Evolutionary conservation across 208 protist species (phyloP).

Genomic region (Leishmania major): DNA sequence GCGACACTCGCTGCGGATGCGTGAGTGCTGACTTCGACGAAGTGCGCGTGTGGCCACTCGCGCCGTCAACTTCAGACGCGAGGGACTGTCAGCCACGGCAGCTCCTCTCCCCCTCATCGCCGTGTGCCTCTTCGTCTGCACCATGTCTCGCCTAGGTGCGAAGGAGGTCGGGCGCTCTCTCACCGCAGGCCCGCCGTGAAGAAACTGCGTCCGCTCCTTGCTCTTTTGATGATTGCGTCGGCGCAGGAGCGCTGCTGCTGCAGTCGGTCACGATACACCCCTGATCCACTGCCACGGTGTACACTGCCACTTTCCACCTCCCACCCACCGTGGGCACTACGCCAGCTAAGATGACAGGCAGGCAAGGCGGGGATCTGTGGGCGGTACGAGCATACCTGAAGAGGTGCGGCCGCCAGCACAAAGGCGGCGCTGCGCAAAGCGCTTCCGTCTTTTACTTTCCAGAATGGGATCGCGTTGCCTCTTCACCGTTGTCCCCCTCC

Average conservation of each 20-base stretch:
- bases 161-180: background rate
- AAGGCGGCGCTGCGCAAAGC: background rate
- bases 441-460: background rate
- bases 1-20: background rate
- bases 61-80: background rate
- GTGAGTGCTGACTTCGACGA: background rate
- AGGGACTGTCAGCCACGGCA: background rate
- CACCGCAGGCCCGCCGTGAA: background rate
- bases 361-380: background rate
- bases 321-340: background rate
- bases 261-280: background rate
- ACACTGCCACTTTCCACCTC: background rate
- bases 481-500: background rate
- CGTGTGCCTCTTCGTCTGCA: background rate
- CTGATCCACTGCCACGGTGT: background rate
- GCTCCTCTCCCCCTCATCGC: background rate
- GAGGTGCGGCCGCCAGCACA: background rate
- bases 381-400: background rate
- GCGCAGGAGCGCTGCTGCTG: background rate
- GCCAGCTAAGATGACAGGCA: background rate
- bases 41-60: background rate
- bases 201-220: background rate
- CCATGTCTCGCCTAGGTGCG: background rate
- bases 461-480: background rate
- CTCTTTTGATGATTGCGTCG: too few relatives aligned